Evolutionary conservation across 2,329 filamentous ascomycete species (phyloP).

Genomic region (Teratosphaeria zuluensis): DNA sequence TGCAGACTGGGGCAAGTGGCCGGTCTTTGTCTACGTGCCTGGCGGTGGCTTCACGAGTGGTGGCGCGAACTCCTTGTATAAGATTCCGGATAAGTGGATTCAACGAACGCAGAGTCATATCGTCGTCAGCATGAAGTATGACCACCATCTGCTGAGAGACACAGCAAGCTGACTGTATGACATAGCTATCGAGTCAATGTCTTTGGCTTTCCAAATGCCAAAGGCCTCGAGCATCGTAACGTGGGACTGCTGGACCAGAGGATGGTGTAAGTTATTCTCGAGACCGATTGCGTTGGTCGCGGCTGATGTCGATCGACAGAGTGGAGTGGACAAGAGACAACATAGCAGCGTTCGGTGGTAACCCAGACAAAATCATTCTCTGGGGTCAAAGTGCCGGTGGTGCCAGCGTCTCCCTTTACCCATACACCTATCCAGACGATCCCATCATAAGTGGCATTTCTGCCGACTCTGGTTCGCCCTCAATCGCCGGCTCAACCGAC

Average conservation of each 20-base stretch:
- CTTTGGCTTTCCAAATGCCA: conserved; percentile 32
- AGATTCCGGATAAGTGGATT: background rate
- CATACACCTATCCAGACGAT: conserved; percentile 26
- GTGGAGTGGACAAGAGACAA: conserved; percentile 34
- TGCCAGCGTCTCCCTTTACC: conserved; percentile 23
- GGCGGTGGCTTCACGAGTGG: conserved; percentile 4
- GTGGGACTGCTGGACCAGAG: conserved; percentile 47
- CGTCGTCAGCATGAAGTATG: conserved; percentile 27
- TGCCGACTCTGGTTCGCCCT: conserved; percentile 24
- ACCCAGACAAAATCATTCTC: conserved; percentile 28
- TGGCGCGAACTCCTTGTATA: conserved; percentile 1
- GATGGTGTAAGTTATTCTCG: conserved; percentile 21
- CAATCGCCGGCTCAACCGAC: background rate
- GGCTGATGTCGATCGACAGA: background rate
- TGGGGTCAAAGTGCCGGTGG: conserved; percentile 29
- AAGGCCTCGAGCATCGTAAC: conserved; percentile 30
- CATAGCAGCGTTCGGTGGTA: conserved; percentile 26
- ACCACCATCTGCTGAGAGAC: background rate
- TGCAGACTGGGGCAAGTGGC: background rate
- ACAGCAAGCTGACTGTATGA: background rate
- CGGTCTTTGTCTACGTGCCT: conserved; percentile 6
- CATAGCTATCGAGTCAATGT: conserved; percentile 35
- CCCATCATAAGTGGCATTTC: conserved; percentile 31
- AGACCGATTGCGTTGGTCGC: background rate
- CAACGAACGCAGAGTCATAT: conserved; percentile 26